Evolutionary conservation across 139 green algal species (phyloP), one percentile per base, ranked within the genome.

Genomic region (Dunaliella sp.): DNA sequence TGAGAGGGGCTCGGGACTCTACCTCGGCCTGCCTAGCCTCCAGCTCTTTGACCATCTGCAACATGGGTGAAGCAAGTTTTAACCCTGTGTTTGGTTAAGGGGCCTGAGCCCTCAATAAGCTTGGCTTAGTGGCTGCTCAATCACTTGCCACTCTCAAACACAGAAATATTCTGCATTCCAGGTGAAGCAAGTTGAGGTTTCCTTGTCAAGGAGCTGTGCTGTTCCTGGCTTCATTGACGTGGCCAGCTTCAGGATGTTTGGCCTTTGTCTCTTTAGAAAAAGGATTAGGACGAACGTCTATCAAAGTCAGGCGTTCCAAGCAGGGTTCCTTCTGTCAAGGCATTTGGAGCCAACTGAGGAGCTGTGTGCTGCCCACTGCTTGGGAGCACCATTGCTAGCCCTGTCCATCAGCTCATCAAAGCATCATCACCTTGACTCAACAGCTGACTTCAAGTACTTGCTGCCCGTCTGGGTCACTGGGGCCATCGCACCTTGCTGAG

Each of bases 21-120:
- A 92, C 85, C 83, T 92, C 88, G 33, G 82, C 72, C 84, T 91
- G 88, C 36, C 88, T 80, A 1, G 83, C 32, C 1, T 84, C 38
- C 36, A 91, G 32, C 57, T 91, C 88, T 24, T 84, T 35, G 0
- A 89, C 80, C 30, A 84, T n/a, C 80, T 84, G 80, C 38, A n/a
- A n/a, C n/a, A n/a, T n/a, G n/a, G n/a, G n/a, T n/a, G n/a, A n/a
- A n/a, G n/a, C n/a, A n/a, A n/a, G n/a, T n/a, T n/a, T n/a, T n/a
- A n/a, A n/a, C n/a, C n/a, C n/a, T n/a, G n/a, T n/a, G n/a, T n/a
- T n/a, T n/a, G n/a, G n/a, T n/a, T n/a, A n/a, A n/a, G n/a, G n/a
- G n/a, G n/a, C n/a, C n/a, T n/a, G n/a, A n/a, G n/a, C n/a, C n/a
- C n/a, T n/a, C n/a, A n/a, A n/a, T n/a, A n/a, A n/a, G n/a, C n/a